Evolutionary conservation across 257 asterid species (phyloP).

Genomic region (Solanum bulbocastanum): DNA sequence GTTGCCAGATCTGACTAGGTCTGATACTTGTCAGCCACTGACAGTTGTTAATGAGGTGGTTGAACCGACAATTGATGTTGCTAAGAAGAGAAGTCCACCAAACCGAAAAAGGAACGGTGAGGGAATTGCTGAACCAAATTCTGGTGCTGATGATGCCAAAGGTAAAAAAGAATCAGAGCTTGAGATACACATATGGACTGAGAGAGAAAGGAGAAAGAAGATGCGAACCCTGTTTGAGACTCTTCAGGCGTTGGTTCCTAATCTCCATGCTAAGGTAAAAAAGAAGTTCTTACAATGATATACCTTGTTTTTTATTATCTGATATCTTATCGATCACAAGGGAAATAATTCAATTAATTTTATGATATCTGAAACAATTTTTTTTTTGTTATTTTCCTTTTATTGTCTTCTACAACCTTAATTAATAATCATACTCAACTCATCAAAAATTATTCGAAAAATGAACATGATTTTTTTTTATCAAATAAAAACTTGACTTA

Average conservation of each 20-base stretch:
- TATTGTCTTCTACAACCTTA: too few species aligned
- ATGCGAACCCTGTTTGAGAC: slow-evolving; percentile 61
- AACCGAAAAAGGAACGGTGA: background rate
- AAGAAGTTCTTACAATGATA: background rate
- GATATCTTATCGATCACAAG: too few species aligned
- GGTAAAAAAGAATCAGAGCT: slow-evolving; percentile 37
- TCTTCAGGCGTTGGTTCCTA: slow-evolving; percentile 84
- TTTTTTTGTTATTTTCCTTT: background rate
- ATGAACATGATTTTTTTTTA: background rate
- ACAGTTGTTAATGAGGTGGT: background rate
- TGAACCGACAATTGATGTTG: background rate
- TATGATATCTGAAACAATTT: background rate
- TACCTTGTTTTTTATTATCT: background rate
- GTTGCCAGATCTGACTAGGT: background rate
- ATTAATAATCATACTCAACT: background rate
- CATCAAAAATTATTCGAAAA: background rate
- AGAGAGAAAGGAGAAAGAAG: slow-evolving; percentile 87
- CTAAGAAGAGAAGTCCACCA: slow-evolving; percentile 9
- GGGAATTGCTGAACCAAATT: background rate
- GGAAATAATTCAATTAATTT: background rate
- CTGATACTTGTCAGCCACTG: slow-evolving; percentile 1
- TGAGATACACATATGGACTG: slow-evolving; percentile 67
- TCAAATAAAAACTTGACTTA: background rate
- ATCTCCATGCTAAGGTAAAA: slow-evolving; percentile 68
- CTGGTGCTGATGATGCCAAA: background rate